Percentiles rank a stretch among this genome's conserved stretches.
These are phyloP conservation scores for Pichia deserticola DNA, from an alignment of 805 yeast genomes.

Conservation along the genomic window DNA sequence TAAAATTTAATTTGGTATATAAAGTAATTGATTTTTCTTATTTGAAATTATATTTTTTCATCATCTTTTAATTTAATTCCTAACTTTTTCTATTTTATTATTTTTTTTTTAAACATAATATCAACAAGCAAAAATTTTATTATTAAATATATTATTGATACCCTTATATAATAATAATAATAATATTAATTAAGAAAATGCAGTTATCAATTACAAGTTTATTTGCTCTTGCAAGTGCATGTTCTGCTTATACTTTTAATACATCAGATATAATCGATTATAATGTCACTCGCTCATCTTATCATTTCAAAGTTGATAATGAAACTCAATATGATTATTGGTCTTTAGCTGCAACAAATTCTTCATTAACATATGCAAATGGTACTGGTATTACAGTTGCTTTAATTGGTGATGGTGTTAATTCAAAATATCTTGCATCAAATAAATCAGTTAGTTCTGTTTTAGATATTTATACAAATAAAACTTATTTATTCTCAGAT, in stretches of 20 bases:
- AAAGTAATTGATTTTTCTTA: no score
- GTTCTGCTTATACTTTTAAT: neutral
- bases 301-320: neutral
- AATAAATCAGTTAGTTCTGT: neutral
- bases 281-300: conserved; percentile 1
- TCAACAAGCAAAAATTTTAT: no score
- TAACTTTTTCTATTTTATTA: no score
- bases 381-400: conserved; percentile 3
- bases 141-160: no score
- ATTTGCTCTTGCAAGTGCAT: neutral
- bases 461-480: neutral
- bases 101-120: no score
- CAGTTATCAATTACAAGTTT: neutral
- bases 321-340: neutral
- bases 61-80: no score
- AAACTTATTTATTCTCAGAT: neutral
- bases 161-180: no score
- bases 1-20: no score
- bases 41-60: no score
- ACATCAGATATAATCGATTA: neutral
- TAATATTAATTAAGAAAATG: no score
- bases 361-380: neutral
- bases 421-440: neutral
- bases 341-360: neutral
- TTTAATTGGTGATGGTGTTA: conserved; percentile 7